Evolutionary conservation across 2,329 filamentous ascomycete species (phyloP), one percentile per base, ranked within the genome.

Genomic region (Arachnopeziza araneosa): DNA sequence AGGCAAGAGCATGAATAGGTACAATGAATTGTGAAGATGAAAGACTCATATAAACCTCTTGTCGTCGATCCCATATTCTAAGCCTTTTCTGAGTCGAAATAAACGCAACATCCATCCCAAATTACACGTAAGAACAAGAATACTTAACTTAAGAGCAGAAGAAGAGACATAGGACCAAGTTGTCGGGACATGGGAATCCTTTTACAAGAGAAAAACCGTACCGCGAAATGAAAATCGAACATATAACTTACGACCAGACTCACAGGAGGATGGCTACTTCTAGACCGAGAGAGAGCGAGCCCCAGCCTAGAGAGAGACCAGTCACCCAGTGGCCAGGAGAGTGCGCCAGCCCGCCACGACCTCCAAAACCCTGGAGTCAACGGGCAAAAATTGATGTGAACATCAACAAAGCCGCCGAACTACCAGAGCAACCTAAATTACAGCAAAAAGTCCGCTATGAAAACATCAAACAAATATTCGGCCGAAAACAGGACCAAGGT

Each of bases 191-290:
- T 44, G 17, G 17, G 4, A 44, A 44, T 19, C 36, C 17, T 44
- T 44, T 17, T 19, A n/a, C 19, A 58, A n/a, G n/a, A 30, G n/a
- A 50, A 44, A 44, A 55, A 52, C 26, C 36, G 12, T 17, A 19
- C 36, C 36, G 6, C 36, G 17, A 50, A 3, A 56, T 60, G 30
- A 60, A 63, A 2, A 65, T 62, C 49, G 56, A 63, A n/a, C 59
- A 65, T 24, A 59, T 50, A 8, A 63, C 57, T 5, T 58, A 59
- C 49, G 58, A 63, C 23, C 36, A 57, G 36, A 54, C 54, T 14
- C 59, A 52, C 10, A 54, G 50, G 12, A 17, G n/a, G 1, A 1
- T 30, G 7, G 26, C 19, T 58, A 50, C 14, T 49, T 52, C 24
- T 26, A 53, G 9, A 44, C 26, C n/a, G 60, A 52, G 54, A 52